Evolutionary conservation across 495 filamentous ascomycete species (phyloP), one percentile per base, ranked within the genome.

Genomic region (Talaromyces borbonicus): DNA sequence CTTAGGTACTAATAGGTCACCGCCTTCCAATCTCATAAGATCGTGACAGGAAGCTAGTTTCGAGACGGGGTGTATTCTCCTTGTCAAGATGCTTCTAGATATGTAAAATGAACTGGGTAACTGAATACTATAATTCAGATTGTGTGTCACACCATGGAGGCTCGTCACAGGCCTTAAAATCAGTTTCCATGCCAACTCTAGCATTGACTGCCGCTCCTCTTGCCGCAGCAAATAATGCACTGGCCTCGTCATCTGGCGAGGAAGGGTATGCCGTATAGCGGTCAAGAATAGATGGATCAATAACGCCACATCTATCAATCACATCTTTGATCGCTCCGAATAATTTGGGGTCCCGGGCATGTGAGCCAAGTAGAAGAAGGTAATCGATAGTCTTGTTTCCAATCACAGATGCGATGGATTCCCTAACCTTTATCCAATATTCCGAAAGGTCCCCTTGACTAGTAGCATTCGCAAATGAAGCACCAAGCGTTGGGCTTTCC

Each of bases 291-390:
- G 37, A 41, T 41, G 2, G 37, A 41, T 41, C 37, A 7, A 23
- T 41, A 41, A 23, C 14, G 19, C 19, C 37, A 41, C 37, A 23
- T 19, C 37, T 41, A 41, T 41, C 37, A 27, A 41, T 27, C 37
- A 41, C 37, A 41, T 23, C 37, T 41, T 41, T 41, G 37, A 41
- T 19, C 9, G 9, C 37, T 23, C 37, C 15, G 19, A 41, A 22
- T 23, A 41, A 41, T 8, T 41, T 9, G 14, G 37, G 37, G 18
- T 33, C 42, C 11, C 2, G 24, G 23, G 25, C 42, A 30, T 45
- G 24, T 45, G 29, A 33, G 42, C 42, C 42, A 44, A 44, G 42
- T 23, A 44, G 42, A 44, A 44, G 42, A 44, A 44, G 20, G 31
- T 18, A 41, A 41, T 41, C 2, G 19, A 41, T 41, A 41, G 37